Evolutionary conservation across 371 early-diverging fungal species (phyloP), one percentile per base, ranked within the genome.

Genomic region (Rhizopus arrhizus): DNA sequence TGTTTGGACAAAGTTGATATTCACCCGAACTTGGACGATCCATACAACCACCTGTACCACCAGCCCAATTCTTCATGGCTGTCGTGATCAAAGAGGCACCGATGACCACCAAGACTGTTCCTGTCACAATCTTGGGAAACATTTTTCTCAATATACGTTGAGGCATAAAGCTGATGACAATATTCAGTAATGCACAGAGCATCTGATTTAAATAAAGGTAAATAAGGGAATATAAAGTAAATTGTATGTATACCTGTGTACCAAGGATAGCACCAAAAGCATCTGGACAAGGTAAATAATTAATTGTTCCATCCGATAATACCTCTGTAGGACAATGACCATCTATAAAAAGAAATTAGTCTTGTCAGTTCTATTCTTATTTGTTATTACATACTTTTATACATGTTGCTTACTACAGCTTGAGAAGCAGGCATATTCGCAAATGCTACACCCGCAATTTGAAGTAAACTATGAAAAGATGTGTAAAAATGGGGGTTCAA

Each of bases 211-310:
- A 59, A 10, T 6, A 32, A 28, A 31, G 41, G 13, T 43, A 36
- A 38, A 4, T 32, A 22, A 22, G 22, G 22, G 22, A 22, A 22
- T 22, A 22, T 22, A 22, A 22, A 22, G 0, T 22, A 22, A 22
- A 22, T 22, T 22, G 22, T 22, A 22, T 22, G 22, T 22, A 22
- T 59, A 59, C 65, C 52, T 73, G 77, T 2, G 84, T 84, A n/a
- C 84, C 84, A 8, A 84, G 61, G 43, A 84, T 67, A n/a, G 83
- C 80, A 13, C 84, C 84, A 73, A 72, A 83, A 1, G 79, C 84
- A 46, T 78, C 65, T 10, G 84, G 84, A 34, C 84, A 84, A 16
- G 84, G 79, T 5, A 77, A 57, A 32, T 83, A 69, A 9, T 49
- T 64, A 12, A 56, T 64, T 9, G 77, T 66, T 33, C 83, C 83